These are phyloP conservation scores for Rhytidhysteron rufulum DNA, from an alignment of 2,329 filamentous ascomycete genomes.

Conservation along the genomic window DNA sequence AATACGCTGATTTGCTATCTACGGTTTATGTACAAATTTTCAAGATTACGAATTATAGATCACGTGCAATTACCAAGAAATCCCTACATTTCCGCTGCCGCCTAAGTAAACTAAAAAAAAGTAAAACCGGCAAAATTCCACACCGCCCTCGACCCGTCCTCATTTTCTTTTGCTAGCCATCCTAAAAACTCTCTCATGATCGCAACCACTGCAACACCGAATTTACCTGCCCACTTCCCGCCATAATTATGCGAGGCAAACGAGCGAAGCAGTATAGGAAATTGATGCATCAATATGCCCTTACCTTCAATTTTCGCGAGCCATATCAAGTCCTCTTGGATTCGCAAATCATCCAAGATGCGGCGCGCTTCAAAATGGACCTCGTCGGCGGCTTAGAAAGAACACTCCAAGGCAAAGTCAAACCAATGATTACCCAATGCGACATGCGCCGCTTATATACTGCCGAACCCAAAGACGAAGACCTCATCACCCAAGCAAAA, in stretches of 20 bases:
- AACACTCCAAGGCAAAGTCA: conserved; percentile 82
- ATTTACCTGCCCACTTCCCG: too few species aligned
- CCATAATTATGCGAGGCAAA: conserved; percentile 72
- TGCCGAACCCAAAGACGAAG: conserved; percentile 49
- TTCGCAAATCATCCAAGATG: conserved; percentile 77
- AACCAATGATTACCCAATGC: conserved; percentile 80
- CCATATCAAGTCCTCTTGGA: conserved; percentile 91
- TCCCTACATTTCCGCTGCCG: too few species aligned
- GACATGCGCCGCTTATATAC: conserved; percentile 75
- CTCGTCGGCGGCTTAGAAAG: conserved; percentile 71
- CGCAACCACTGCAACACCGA: too few species aligned
- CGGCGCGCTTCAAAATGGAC: conserved; percentile 84
- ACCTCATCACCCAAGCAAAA: conserved; percentile 73
- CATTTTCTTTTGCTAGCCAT: too few species aligned
- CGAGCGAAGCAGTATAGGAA: conserved; percentile 74
- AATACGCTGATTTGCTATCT: too few species aligned
- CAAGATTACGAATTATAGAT: too few species aligned
- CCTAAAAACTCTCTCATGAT: too few species aligned
- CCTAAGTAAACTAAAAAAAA: too few species aligned
- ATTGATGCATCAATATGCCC: conserved; percentile 87
- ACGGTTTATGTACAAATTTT: too few species aligned
- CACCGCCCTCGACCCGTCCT: too few species aligned
- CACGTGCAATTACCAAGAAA: too few species aligned
- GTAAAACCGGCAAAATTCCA: too few species aligned
- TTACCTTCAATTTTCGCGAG: conserved; percentile 85